Evolutionary conservation across 2,329 filamentous ascomycete species (phyloP).

Genomic region (Sarocladium kiliense): DNA sequence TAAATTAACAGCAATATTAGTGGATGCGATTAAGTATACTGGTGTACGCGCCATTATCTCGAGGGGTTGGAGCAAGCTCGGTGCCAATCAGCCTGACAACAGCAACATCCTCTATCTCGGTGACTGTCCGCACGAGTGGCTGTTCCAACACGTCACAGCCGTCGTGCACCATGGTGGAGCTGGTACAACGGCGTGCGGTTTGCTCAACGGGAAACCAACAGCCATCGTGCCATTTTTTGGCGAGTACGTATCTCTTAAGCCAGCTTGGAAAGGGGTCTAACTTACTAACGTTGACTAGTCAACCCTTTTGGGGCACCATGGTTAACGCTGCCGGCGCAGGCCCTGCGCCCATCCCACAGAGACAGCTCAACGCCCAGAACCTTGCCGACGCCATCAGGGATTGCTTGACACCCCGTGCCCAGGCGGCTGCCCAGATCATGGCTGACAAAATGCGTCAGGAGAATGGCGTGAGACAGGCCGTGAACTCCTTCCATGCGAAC

Average conservation of each 20-base stretch:
- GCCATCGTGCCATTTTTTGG: slow-evolving; percentile 74
- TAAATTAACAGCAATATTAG: slow-evolving; percentile 59
- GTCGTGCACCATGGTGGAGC: slow-evolving; percentile 70
- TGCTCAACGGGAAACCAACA: slow-evolving; percentile 62
- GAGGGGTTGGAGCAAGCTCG: slow-evolving; percentile 66
- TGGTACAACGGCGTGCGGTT: slow-evolving; percentile 65
- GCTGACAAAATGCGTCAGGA: background rate
- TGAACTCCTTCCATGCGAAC: too few species aligned
- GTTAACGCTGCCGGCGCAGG: slow-evolving; percentile 32
- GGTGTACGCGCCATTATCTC: slow-evolving; percentile 64
- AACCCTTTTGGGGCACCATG: slow-evolving; percentile 38
- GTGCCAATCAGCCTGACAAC: slow-evolving; percentile 43
- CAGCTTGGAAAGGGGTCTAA: too few species aligned
- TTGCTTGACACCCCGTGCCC: slow-evolving; percentile 12
- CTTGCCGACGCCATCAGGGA: slow-evolving; percentile 29
- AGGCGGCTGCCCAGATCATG: background rate
- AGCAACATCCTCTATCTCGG: slow-evolving; percentile 63
- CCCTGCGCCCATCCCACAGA: slow-evolving; percentile 29
- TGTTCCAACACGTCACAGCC: slow-evolving; percentile 59
- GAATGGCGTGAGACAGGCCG: background rate
- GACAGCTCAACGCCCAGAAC: slow-evolving; percentile 24
- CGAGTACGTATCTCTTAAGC: slow-evolving; percentile 15
- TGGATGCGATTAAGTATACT: slow-evolving; percentile 56
- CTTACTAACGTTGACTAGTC: slow-evolving; percentile 11
- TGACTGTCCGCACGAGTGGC: slow-evolving; percentile 70